Evolutionary conservation across 192 early-diverging fungal species (phyloP).

Genomic region (Dissophora ornata): DNA sequence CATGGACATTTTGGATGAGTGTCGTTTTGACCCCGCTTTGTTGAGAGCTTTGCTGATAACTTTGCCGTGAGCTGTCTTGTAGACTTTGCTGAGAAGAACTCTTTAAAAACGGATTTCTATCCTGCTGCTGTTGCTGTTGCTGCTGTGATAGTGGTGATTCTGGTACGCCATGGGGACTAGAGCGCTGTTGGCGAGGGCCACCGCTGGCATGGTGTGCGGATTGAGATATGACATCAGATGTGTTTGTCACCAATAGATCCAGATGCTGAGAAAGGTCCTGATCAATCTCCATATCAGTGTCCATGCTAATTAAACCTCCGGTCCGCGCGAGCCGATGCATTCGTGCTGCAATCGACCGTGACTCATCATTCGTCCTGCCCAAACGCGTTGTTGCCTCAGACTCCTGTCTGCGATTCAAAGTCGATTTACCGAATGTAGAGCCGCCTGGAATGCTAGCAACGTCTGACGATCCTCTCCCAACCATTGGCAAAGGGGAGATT

Average conservation of each 20-base stretch:
- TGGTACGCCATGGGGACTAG: neutral
- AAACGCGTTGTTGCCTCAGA: neutral
- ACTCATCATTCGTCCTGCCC: neutral
- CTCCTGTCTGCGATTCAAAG: conserved; percentile 5
- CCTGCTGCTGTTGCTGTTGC: neutral
- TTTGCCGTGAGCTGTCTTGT: conserved; percentile 3
- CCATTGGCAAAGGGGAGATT: conserved; percentile 12
- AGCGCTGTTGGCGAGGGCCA: neutral
- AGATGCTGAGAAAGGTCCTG: conserved; percentile 25
- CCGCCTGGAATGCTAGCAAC: conserved; percentile 19
- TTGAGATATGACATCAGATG: conserved; percentile 1
- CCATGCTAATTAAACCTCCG: conserved; percentile 5
- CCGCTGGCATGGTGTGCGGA: neutral
- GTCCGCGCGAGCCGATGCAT: conserved; percentile 2
- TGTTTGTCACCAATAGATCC: conserved; percentile 20
- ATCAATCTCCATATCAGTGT: conserved; percentile 33
- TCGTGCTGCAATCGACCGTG: neutral
- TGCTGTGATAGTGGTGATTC: neutral
- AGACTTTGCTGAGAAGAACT: no score
- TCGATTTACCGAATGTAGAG: conserved; percentile 17
- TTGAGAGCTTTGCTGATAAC: neutral
- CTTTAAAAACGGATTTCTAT: neutral
- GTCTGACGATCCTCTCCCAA: conserved; percentile 26
- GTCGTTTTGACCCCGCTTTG: conserved; percentile 1
- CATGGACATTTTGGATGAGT: conserved; percentile 31